Evolutionary conservation across 352 stramenopile genomes (phyloP).

Genomic region (Poterioochromonas sp.): DNA sequence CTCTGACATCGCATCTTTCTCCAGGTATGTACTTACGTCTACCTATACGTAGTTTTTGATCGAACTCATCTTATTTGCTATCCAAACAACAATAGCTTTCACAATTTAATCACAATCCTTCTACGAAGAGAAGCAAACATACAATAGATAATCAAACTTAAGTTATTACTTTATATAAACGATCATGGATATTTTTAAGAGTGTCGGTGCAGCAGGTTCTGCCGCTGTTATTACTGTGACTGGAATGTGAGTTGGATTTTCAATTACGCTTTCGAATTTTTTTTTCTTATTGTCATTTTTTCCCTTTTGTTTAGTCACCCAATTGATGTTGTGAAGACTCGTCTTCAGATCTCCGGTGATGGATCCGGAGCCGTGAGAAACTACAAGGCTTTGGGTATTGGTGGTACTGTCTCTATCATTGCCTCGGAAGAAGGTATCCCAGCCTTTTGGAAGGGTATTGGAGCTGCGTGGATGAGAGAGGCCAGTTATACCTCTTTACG

Average conservation of each 20-base stretch:
- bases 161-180: no score
- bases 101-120: no score
- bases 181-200: slow-evolving; percentile 23
- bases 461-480: slow-evolving; percentile 58
- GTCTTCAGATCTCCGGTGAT: slow-evolving; percentile 57
- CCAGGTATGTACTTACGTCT: no score
- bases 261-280: background rate
- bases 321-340: slow-evolving; percentile 63
- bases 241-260: slow-evolving; percentile 16
- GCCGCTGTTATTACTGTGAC: slow-evolving; percentile 27
- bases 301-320: slow-evolving; percentile 52
- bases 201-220: slow-evolving; percentile 20
- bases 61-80: no score
- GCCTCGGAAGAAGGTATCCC: slow-evolving; percentile 52
- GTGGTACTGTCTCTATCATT: slow-evolving; percentile 52
- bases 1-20: no score
- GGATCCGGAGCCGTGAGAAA: background rate
- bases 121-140: no score
- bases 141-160: no score
- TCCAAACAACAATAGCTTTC: no score
- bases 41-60: no score
- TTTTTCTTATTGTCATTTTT: background rate
- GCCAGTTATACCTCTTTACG: slow-evolving; percentile 59
- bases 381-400: slow-evolving; percentile 52
- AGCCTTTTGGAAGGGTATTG: slow-evolving; percentile 63